Base-by-base conservation (phyloP, 2,329 filamentous ascomycete species). In the Didymella sp. region DNA sequence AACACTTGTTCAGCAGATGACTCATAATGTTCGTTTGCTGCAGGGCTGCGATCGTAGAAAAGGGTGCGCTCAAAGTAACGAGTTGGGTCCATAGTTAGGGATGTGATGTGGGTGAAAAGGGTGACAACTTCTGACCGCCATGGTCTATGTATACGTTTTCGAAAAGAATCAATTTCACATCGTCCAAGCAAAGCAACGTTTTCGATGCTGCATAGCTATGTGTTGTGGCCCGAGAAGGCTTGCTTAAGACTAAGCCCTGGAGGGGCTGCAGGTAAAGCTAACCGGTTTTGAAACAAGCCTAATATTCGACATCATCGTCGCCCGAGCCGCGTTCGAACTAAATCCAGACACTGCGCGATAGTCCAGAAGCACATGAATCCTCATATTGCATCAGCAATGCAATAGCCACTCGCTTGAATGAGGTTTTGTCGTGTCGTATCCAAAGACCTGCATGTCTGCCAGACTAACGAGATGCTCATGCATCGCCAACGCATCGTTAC, bases 401-500 rank as follows among this genome's bases (percentile, higher is more conserved):
- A 11, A n/a, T n/a, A n/a, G n/a, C n/a, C n/a, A n/a, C n/a, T n/a
- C n/a, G n/a, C n/a, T n/a, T n/a, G n/a, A n/a, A n/a, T n/a, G n/a
- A n/a, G n/a, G n/a, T n/a, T n/a, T n/a, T n/a, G n/a, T n/a, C n/a
- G n/a, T n/a, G n/a, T n/a, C n/a, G n/a, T n/a, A n/a, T n/a, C n/a
- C 25, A 30, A 21, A 13, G n/a, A n/a, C 28, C 42, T 38, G 43
- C 50, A 47, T 7, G 6, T 33, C 19, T 11, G 35, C 5, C 50
- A 31, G 21, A 35, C 50, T 53, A 47, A 37, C 33, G 31, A 40
- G 8, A 40, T 47, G 15, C 25, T 41, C 35, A 53, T 54, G 51
- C 51, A 54, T 24, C 35, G 51, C 51, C 51, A 54, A 42, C 51
- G 27, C 51, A 54, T 48, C 51, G n/a, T n/a, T 7, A 12, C 17